phyloP scores from a whole-genome alignment of 2,329 filamentous ascomycete species.

The Diaporthe sp. region DNA sequence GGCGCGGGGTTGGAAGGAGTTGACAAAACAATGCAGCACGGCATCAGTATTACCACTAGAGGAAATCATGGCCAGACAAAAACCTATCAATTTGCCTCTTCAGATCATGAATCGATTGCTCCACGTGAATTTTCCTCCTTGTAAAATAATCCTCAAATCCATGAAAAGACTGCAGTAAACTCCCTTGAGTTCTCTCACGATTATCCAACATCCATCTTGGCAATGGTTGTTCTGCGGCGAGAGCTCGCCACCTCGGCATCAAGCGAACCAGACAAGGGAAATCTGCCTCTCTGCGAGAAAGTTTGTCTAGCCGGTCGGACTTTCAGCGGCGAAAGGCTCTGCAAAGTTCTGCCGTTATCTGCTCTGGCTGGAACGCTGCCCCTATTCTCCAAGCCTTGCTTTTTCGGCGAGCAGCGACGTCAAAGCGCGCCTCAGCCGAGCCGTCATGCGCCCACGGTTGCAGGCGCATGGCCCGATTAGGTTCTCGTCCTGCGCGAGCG shows the following conservation, averaged over 20 bases:
- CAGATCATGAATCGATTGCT: not conserved
- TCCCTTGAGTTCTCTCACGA: not conserved
- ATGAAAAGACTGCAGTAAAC: not conserved
- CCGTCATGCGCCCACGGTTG: not conserved
- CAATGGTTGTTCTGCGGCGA: too few species aligned
- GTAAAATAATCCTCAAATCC: not conserved
- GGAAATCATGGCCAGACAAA: constrained; percentile 1
- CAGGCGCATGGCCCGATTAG: not conserved
- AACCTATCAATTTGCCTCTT: not conserved
- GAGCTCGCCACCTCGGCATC: not conserved
- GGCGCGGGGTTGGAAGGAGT: not conserved
- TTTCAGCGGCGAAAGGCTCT: too few species aligned
- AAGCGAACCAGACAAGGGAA: not conserved
- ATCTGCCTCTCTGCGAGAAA: not conserved
- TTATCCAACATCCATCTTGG: too few species aligned
- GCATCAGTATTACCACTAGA: not conserved
- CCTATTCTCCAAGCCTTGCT: not conserved
- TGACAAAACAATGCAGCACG: not conserved
- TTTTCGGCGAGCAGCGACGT: not conserved
- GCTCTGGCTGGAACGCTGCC: not conserved
- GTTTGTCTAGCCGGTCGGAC: not conserved
- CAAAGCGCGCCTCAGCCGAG: constrained; percentile 1
- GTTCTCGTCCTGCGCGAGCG: not conserved
- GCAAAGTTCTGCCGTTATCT: not conserved
- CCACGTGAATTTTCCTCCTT: not conserved